Evolutionary conservation across 192 early-diverging fungal species (phyloP).

Genomic region (Coemansia sp.): DNA sequence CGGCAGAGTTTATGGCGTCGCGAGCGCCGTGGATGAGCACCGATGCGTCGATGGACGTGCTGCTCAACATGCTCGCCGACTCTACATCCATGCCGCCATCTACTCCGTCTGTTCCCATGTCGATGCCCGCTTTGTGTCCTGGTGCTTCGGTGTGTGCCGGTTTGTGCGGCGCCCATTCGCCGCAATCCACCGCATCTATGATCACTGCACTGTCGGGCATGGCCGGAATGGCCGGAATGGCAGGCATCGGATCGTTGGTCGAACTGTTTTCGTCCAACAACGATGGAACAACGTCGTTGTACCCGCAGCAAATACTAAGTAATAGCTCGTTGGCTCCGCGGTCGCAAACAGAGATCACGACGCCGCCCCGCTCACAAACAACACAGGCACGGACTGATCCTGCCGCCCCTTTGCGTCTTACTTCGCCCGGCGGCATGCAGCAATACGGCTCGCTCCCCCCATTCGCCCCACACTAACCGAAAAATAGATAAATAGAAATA

Average conservation of each 20-base stretch:
- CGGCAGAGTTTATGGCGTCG: no score
- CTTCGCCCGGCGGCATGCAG: constrained; percentile 26
- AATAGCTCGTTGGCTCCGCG: constrained; percentile 35
- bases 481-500: no score
- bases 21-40: no score
- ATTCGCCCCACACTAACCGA: background rate
- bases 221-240: constrained; percentile 36
- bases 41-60: constrained; percentile 21
- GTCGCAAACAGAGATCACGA: no score
- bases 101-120: no score
- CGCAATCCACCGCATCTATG: constrained; percentile 22
- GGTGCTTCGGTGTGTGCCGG: constrained; percentile 24
- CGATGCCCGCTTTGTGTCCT: constrained; percentile 13
- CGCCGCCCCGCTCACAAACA: background rate
- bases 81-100: background rate
- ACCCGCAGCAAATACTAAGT: constrained; percentile 39
- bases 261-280: constrained; percentile 31
- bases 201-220: constrained; percentile 1
- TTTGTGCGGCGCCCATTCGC: constrained; percentile 29
- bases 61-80: constrained; percentile 19
- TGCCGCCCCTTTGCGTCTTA: constrained; percentile 22
- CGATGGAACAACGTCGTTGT: constrained; percentile 25
- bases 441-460: constrained; percentile 49
- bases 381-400: constrained; percentile 9
- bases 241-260: constrained; percentile 26